Percentiles rank a stretch among this genome's conserved stretches.
Conservation (phyloP, 1,139 yeast genomes). For the Yamadazyma trypodendri region DNA sequence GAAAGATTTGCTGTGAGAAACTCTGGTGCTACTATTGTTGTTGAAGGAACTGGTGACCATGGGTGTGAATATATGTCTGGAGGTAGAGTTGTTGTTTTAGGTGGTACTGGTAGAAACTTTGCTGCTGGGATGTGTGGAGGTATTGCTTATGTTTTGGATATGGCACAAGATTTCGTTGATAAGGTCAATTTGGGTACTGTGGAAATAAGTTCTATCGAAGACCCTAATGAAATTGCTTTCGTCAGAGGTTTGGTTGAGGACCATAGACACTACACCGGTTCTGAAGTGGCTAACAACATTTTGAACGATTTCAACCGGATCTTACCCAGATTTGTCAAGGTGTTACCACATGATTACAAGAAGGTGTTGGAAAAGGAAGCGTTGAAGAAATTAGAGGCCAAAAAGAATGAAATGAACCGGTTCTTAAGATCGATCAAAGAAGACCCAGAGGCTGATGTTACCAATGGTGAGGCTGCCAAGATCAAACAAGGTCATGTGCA, state of each 20-base stretch:
- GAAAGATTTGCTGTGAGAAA: constrained; percentile 98
- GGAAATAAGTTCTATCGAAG: constrained; percentile 72
- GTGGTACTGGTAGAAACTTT: constrained; percentile 89
- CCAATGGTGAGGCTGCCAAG: constrained; percentile 77
- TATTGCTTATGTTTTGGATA: constrained; percentile 93
- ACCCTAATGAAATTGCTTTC: constrained; percentile 92
- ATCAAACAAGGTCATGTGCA: constrained; percentile 49
- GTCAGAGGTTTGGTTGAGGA: constrained; percentile 92
- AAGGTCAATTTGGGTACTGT: constrained; percentile 83
- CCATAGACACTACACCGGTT: constrained; percentile 91
- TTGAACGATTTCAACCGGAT: constrained; percentile 84
- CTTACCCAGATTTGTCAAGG: constrained; percentile 88
- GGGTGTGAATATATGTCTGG: constrained; percentile 99
- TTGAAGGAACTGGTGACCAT: constrained; percentile 97
- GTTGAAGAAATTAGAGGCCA: constrained; percentile 63
- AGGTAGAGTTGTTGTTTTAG: constrained; percentile 92
- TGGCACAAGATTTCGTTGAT: constrained; percentile 86
- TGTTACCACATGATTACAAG: constrained; percentile 89
- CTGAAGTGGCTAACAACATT: constrained; percentile 83
- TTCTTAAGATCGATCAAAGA: constrained; percentile 69
- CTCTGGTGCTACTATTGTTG: constrained; percentile 96
- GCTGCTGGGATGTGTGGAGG: constrained; percentile 99
- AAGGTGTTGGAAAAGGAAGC: constrained; percentile 82
- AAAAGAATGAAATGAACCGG: constrained; percentile 55
- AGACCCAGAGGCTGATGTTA: constrained; percentile 82